phyloP scores from a whole-genome alignment of 345 rosid species.

The Lenwebbia sp. region DNA sequence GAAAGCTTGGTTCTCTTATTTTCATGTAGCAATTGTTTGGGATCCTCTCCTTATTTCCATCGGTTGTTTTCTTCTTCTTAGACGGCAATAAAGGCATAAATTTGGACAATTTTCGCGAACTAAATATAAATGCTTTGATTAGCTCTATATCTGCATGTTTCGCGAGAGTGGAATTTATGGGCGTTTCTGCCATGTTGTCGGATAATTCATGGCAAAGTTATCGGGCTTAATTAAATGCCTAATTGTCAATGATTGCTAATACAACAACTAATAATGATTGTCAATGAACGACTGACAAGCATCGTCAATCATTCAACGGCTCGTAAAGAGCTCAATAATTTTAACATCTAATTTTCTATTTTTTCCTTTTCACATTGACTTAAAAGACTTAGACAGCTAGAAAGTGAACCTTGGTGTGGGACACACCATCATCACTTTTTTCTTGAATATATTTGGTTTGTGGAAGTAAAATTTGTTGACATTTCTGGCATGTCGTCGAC shows the following conservation, averaged over 20 bases:
- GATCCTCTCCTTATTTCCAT: fast-evolving
- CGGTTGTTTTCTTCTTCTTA: not conserved
- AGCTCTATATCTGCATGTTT: not conserved
- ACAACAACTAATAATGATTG: fast-evolving
- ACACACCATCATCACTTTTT: not conserved
- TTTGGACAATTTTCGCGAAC: fast-evolving
- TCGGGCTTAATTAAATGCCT: not conserved
- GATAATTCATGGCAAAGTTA: not conserved
- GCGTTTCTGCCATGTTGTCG: not conserved
- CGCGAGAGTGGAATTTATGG: not conserved
- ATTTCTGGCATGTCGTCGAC: too few species aligned
- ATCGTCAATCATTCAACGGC: fast-evolving
- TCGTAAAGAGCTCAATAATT: not conserved
- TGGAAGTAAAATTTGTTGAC: too few species aligned
- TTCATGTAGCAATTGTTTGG: fast-evolving
- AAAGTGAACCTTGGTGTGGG: not conserved
- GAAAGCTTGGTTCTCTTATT: not conserved
- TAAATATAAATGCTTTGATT: not conserved
- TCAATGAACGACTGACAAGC: not conserved
- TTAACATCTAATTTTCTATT: not conserved
- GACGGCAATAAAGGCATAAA: fast-evolving
- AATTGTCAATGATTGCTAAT: not conserved
- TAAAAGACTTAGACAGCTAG: not conserved
- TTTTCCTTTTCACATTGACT: not conserved
- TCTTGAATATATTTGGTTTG: not conserved